Percentiles rank a stretch among this genome's conserved stretches.
These are phyloP conservation scores for Schizophyllum commune DNA, from an alignment of 1,284 basidiomycete genomes.

Conservation along the genomic window DNA sequence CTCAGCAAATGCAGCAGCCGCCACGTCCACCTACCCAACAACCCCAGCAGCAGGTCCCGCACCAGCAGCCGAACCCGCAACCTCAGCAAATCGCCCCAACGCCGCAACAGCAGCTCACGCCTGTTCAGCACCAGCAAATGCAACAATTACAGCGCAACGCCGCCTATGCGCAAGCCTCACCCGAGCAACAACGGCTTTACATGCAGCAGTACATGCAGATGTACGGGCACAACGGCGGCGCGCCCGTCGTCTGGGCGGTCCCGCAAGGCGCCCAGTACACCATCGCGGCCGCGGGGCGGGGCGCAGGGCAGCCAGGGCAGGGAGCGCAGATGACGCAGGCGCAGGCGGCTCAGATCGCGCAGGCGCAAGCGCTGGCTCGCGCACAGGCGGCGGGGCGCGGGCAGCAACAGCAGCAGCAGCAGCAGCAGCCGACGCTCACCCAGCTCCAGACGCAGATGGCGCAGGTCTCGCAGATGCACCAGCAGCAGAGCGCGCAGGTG, in stretches of 20 bases:
- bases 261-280: not conserved
- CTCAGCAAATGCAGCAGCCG: too few species aligned
- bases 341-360: constrained; percentile 1
- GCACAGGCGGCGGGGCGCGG: constrained; percentile 5
- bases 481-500: not conserved
- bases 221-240: too few species aligned
- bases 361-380: constrained; percentile 9
- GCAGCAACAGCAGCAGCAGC: not conserved
- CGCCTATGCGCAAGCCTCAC: constrained; percentile 3
- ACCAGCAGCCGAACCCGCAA: constrained; percentile 15
- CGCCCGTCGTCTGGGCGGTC: not conserved
- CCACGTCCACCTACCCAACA: constrained; percentile 7
- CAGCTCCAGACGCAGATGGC: constrained; percentile 1
- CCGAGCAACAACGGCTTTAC: not conserved
- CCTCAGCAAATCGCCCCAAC: constrained; percentile 7
- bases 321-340: not conserved
- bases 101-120: constrained; percentile 10
- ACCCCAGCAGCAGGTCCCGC: constrained; percentile 16
- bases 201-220: too few species aligned
- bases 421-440: constrained; percentile 1
- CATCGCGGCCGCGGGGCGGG: constrained; percentile 3
- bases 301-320: not conserved
- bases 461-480: not conserved
- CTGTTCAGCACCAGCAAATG: constrained; percentile 1
- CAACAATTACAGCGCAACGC: constrained; percentile 6